Conservation (phyloP, 2,329 filamentous ascomycete species). For the Chaetomiaceae sp. region DNA sequence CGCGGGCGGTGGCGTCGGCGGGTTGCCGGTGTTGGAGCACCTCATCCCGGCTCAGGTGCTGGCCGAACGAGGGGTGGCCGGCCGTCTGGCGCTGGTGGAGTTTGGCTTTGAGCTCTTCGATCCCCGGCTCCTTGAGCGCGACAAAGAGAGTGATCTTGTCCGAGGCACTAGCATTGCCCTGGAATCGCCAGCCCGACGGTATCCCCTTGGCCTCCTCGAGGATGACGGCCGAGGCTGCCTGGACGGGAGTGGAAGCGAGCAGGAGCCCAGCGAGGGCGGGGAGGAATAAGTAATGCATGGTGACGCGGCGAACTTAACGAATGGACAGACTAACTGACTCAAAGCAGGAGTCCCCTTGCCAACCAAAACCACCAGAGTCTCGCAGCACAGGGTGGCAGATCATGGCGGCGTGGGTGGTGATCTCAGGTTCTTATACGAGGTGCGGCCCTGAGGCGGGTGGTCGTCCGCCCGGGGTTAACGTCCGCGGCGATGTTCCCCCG, state of each 20-base stretch:
- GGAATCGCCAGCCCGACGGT: constrained; percentile 29
- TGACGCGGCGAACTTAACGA: background rate
- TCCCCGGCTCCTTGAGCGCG: constrained; percentile 29
- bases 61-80: constrained; percentile 22
- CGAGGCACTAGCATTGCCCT: constrained; percentile 22
- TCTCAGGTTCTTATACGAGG: background rate
- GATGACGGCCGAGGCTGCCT: constrained; percentile 20
- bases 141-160: constrained; percentile 29
- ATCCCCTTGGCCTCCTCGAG: constrained; percentile 21
- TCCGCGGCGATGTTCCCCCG: background rate
- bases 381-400: background rate
- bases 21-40: constrained; percentile 35
- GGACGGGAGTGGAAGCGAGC: background rate
- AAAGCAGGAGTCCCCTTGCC: background rate
- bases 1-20: constrained; percentile 30
- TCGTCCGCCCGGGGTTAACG: background rate
- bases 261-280: constrained; percentile 16
- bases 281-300: constrained; percentile 15
- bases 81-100: constrained; percentile 26
- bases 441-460: background rate
- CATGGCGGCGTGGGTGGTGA: background rate
- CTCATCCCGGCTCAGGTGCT: constrained; percentile 35
- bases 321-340: background rate
- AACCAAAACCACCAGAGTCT: background rate
- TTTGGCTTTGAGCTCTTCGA: constrained; percentile 28